Evolutionary conservation across 345 rosid genomes (phyloP).

Genomic region (Erucastrum elatum): DNA sequence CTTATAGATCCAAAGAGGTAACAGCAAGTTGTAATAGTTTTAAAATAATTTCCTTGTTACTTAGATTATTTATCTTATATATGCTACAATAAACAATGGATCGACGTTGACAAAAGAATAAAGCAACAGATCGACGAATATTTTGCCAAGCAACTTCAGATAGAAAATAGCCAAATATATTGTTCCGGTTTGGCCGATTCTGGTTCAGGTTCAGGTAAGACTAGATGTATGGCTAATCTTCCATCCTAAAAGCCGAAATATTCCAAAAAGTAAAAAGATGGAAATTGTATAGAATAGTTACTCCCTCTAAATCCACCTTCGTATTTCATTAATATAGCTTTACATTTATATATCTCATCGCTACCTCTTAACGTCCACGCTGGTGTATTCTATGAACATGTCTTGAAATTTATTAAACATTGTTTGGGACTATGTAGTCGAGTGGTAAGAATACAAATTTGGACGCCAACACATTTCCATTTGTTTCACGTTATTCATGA

Average conservation of each 20-base stretch:
- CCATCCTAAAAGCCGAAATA: neutral
- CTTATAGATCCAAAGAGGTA: constrained; percentile 29
- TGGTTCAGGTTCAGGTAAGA: constrained; percentile 5
- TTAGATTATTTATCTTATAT: neutral
- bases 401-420: neutral
- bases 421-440: no score
- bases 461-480: no score
- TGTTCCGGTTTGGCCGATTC: constrained; percentile 13
- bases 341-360: neutral
- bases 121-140: constrained; percentile 21
- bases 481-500: no score
- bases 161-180: constrained; percentile 11
- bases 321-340: neutral
- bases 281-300: neutral
- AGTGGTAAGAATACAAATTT: no score
- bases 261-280: neutral
- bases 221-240: neutral
- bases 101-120: constrained; percentile 25
- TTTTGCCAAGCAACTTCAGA: constrained; percentile 9
- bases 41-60: neutral
- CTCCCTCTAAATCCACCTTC: neutral
- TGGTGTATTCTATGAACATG: constrained; percentile 6
- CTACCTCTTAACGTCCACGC: constrained; percentile 8
- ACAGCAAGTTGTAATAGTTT: constrained; percentile 22
- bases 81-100: constrained; percentile 4